A percentile compares a stretch with the other conserved stretches of the same genome.
Evolutionary conservation across 2,329 filamentous ascomycete species (phyloP).

Genomic region (Fusarium cicatricum): DNA sequence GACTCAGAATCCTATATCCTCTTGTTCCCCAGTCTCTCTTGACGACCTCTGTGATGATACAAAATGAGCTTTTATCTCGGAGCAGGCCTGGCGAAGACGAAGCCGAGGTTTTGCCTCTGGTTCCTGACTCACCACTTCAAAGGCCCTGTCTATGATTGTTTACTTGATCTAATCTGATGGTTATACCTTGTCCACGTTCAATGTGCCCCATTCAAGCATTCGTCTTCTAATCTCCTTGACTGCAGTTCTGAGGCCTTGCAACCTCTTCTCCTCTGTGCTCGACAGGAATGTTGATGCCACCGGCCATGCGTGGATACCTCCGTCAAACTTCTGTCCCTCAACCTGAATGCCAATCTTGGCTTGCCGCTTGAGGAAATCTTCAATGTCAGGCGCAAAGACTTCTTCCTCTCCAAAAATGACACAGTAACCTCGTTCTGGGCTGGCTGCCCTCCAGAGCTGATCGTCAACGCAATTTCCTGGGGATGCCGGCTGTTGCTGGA

Average conservation of each 20-base stretch:
- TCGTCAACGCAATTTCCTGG: conserved; percentile 75
- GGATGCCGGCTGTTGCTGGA: conserved; percentile 57
- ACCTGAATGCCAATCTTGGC: conserved; percentile 62
- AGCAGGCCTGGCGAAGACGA: conserved; percentile 51
- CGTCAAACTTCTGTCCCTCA: conserved; percentile 66
- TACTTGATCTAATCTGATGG: conserved; percentile 74
- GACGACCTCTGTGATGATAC: conserved; percentile 50
- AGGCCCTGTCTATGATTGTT: conserved; percentile 48
- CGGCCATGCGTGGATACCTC: conserved; percentile 83
- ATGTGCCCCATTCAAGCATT: conserved; percentile 28
- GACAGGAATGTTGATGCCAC: conserved; percentile 71
- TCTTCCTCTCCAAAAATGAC: conserved; percentile 80
- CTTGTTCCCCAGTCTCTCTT: background rate
- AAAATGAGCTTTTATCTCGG: conserved; percentile 48
- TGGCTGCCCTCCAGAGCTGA: conserved; percentile 71
- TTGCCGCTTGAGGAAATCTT: conserved; percentile 65
- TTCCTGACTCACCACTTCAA: conserved; percentile 47
- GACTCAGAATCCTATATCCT: background rate
- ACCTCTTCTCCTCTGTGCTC: conserved; percentile 56
- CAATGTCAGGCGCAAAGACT: conserved; percentile 76
- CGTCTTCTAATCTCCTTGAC: conserved; percentile 50
- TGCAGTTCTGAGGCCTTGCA: conserved; percentile 59
- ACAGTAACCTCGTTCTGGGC: conserved; percentile 71
- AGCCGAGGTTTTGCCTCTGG: conserved; percentile 61
- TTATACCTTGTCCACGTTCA: conserved; percentile 27